Conservation (phyloP, 2,329 filamentous ascomycete genomes). For the Coniochaeta sp. region DNA sequence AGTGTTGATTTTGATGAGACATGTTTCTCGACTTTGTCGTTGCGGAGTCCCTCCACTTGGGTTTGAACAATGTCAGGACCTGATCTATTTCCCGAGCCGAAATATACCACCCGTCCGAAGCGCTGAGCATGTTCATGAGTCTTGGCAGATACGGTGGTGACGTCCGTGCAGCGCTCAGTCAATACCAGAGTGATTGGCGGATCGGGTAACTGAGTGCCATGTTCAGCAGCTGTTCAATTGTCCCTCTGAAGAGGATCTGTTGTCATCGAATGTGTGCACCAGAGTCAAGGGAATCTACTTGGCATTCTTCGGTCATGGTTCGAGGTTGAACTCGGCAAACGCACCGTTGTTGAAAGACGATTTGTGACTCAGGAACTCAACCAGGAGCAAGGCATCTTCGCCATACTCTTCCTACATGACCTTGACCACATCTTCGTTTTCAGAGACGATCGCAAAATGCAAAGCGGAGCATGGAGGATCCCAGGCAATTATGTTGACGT, state of each 20-base stretch:
- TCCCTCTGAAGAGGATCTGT: conserved; percentile 38
- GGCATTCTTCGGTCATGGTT: conserved; percentile 53
- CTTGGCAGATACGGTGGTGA: conserved; percentile 46
- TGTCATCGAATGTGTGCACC: conserved; percentile 35
- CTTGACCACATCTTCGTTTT: conserved; percentile 61
- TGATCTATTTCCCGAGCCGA: conserved; percentile 29
- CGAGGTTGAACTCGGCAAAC: conserved; percentile 50
- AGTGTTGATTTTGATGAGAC: neutral
- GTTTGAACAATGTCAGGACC: neutral
- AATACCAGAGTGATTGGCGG: neutral
- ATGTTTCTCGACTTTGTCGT: neutral
- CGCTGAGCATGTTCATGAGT: conserved; percentile 21
- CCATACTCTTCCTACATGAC: conserved; percentile 63
- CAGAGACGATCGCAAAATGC: conserved; percentile 70
- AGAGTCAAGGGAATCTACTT: conserved; percentile 32
- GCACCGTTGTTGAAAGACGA: conserved; percentile 55
- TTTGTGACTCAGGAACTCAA: conserved; percentile 53
- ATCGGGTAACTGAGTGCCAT: conserved; percentile 34
- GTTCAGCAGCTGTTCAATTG: conserved; percentile 58
- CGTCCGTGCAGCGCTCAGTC: conserved; percentile 53
- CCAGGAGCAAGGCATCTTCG: conserved; percentile 66
- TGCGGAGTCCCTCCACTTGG: neutral
- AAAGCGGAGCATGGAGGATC: conserved; percentile 66
- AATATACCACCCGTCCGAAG: conserved; percentile 23
- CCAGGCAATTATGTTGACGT: conserved; percentile 74